Percentiles rank a stretch among this genome's conserved stretches.
Evolutionary conservation across 495 filamentous ascomycete genomes (phyloP).

Genomic region (Penicillium riverlandense): DNA sequence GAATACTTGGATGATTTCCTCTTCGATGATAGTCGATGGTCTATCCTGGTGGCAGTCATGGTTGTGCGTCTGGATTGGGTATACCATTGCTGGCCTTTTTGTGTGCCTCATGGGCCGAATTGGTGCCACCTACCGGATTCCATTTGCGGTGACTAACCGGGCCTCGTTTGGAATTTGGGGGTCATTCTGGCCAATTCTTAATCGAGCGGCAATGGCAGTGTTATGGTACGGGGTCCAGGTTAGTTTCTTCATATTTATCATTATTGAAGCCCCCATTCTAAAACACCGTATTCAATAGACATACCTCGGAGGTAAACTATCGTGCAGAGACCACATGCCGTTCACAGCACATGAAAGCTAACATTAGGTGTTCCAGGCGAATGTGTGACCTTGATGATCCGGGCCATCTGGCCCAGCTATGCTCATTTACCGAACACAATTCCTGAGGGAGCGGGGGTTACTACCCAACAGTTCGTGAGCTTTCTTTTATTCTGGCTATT

Average conservation of each 20-base stretch:
- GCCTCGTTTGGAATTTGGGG: slow-evolving; percentile 85
- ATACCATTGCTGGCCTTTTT: slow-evolving; percentile 67
- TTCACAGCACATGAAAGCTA: too few relatives aligned
- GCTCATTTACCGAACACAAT: slow-evolving; percentile 63
- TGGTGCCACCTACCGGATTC: slow-evolving; percentile 83
- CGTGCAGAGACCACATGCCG: too few relatives aligned
- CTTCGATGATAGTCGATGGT: slow-evolving; percentile 68
- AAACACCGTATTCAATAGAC: too few relatives aligned
- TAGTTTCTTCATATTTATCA: too few relatives aligned
- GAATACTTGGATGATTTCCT: slow-evolving; percentile 97
- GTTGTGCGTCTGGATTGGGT: slow-evolving; percentile 83
- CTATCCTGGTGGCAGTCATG: slow-evolving; percentile 96
- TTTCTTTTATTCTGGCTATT: slow-evolving; percentile 82
- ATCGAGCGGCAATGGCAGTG: slow-evolving; percentile 80
- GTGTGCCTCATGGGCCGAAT: slow-evolving; percentile 79
- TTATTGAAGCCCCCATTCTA: too few relatives aligned
- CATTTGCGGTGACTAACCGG: slow-evolving; percentile 72
- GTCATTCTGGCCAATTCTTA: slow-evolving; percentile 83
- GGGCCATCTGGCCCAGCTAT: slow-evolving; percentile 70
- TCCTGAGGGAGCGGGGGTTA: slow-evolving; percentile 57
- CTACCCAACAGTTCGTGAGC: slow-evolving; percentile 67
- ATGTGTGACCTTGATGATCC: slow-evolving; percentile 77
- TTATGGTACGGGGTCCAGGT: slow-evolving; percentile 73
- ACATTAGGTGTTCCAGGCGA: too few relatives aligned
- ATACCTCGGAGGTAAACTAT: slow-evolving; percentile 87